Evolutionary conservation across 768 basidiomycete genomes (phyloP), one percentile per base, ranked within the genome.

Genomic region (Kondoa subrosea): DNA sequence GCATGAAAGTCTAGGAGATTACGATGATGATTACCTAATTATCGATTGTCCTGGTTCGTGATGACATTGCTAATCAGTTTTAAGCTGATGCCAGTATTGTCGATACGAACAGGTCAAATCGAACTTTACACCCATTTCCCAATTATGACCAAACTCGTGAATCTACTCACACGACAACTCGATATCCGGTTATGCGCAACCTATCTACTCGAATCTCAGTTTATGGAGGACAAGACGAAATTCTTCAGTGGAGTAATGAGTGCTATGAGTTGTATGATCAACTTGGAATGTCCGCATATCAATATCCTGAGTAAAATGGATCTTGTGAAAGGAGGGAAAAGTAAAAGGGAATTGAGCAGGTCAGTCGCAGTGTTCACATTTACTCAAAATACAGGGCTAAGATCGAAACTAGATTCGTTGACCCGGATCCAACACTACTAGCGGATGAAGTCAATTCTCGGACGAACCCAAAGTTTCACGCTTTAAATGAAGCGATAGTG

Each of bases 291-390:
- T 34, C 91, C 92, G 0, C 92, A 91, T 87, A 86, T 99, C 70
- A 97, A 97, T 74, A 79, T 97, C 76, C 91, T 99, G 88, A 93
- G 90, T 57, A 99, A 99, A 78, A 97, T 99, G 95, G 95, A 99
- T 77, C 83, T 99, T 58, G 88, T 97, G 59, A 89, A 75, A 63
- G 63, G 33, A 74, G 70, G 77, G 17, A 73, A 71, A 58, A 71
- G 70, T n/a, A 82, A 82, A 75, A 85, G 84, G 75, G 87, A 99
- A 74, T 86, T 96, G 63, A 87, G 91, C 32, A 83, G 91, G 85
- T 88, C 73, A 69, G 81, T 75, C 15, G 4, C 26, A 25, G 4
- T 25, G 4, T 30, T 59, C 58, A 8, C 31, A 59, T n/a, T 32
- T 15, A 26, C 34, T 32, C 31, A 15, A n/a, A n/a, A 26, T 33